Percentiles rank a stretch among this genome's conserved stretches.
Evolutionary conservation across 768 basidiomycete species (phyloP).

Genomic region (Agaricus subrufescens): DNA sequence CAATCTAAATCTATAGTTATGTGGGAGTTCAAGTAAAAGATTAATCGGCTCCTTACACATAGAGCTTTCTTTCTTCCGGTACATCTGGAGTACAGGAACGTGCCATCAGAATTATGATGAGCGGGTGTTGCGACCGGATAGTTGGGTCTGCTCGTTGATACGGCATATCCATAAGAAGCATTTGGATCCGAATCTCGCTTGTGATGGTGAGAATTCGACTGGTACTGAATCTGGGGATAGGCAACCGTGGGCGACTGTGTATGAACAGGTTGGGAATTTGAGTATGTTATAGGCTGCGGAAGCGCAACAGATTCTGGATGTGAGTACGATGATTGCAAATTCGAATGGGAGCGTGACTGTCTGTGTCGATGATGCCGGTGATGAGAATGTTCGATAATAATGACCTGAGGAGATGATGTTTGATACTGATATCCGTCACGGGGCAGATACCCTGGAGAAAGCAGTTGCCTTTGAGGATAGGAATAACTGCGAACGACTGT

Average conservation of each 20-base stretch:
- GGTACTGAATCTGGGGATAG: neutral
- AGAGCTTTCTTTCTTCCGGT: constrained; percentile 77
- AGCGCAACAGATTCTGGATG: constrained; percentile 4
- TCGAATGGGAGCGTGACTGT: constrained; percentile 17
- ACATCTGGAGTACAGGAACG: constrained; percentile 75
- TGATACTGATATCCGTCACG: neutral
- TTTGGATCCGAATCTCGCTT: neutral
- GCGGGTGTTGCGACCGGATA: constrained; percentile 5
- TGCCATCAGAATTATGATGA: constrained; percentile 20
- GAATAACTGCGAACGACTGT: neutral
- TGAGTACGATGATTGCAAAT: neutral
- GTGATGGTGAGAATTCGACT: constrained; percentile 3
- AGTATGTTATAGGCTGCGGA: constrained; percentile 14
- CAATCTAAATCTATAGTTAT: constrained; percentile 44
- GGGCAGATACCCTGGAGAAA: neutral
- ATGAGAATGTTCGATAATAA: constrained; percentile 22
- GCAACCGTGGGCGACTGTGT: constrained; percentile 2
- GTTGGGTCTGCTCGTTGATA: constrained; percentile 1
- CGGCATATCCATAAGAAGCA: neutral
- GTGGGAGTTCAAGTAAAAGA: neutral
- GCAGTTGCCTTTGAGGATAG: constrained; percentile 10
- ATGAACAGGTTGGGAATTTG: constrained; percentile 10
- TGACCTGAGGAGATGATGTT: constrained; percentile 12
- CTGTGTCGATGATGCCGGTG: constrained; percentile 13
- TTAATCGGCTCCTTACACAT: constrained; percentile 45